Evolutionary conservation across 352 stramenopile genomes (phyloP).

Genomic region (Phytophthora idaei): DNA sequence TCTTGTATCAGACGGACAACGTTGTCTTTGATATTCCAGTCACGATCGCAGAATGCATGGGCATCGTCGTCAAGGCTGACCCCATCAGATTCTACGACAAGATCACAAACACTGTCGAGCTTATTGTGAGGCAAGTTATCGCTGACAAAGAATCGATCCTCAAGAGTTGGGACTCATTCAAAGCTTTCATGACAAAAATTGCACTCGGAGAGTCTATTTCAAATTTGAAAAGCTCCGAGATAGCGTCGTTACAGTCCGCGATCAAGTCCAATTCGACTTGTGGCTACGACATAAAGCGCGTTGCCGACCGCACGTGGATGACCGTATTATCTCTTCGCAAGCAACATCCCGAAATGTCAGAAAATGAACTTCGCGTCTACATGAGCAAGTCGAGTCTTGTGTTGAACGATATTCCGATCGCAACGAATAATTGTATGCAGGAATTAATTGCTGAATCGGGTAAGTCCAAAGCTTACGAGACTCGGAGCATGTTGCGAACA

Average conservation of each 20-base stretch:
- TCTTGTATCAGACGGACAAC: slow-evolving; percentile 43
- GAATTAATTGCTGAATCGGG: slow-evolving; percentile 28
- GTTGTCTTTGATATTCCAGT: slow-evolving; percentile 44
- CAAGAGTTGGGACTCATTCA: slow-evolving; percentile 17
- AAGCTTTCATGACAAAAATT: slow-evolving; percentile 21
- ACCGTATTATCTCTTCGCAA: slow-evolving; percentile 15
- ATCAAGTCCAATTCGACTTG: slow-evolving; percentile 28
- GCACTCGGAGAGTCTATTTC: slow-evolving; percentile 13
- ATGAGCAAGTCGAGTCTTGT: slow-evolving; percentile 41
- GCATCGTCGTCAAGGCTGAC: slow-evolving; percentile 8
- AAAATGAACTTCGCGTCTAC: slow-evolving; percentile 21
- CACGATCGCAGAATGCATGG: slow-evolving; percentile 39
- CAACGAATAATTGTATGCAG: slow-evolving; percentile 41
- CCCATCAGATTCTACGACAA: slow-evolving; percentile 14
- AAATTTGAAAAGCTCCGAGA: slow-evolving; percentile 12
- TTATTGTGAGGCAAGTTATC: slow-evolving; percentile 32
- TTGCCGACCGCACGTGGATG: slow-evolving; percentile 27
- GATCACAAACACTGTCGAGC: slow-evolving; percentile 27
- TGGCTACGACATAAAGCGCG: slow-evolving; percentile 26
- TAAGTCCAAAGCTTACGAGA: slow-evolving; percentile 17
- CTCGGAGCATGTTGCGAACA: slow-evolving; percentile 42
- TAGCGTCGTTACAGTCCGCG: slow-evolving; percentile 15
- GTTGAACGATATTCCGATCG: slow-evolving; percentile 45
- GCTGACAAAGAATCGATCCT: slow-evolving; percentile 31
- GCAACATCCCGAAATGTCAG: slow-evolving; percentile 18